phyloP scores from a whole-genome alignment of 2,329 filamentous ascomycete species.

The Claviceps sp. region DNA sequence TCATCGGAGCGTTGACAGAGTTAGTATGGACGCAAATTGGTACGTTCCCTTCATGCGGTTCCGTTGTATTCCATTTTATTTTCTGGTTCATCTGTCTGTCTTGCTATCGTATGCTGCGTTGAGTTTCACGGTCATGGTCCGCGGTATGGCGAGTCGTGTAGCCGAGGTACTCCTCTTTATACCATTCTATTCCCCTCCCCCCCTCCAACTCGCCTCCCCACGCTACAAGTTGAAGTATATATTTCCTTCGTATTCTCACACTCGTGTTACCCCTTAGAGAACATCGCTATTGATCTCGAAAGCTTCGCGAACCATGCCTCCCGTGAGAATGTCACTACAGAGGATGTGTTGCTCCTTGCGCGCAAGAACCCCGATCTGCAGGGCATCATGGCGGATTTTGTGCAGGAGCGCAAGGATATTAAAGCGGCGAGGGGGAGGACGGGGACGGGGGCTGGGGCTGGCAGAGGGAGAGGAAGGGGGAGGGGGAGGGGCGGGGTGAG shows the following conservation, averaged over 20 bases:
- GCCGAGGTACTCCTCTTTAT: no score
- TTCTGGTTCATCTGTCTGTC: background rate
- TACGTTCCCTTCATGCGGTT: conserved; percentile 26
- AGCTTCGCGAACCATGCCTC: conserved; percentile 61
- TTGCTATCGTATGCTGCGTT: background rate
- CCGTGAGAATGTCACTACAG: conserved; percentile 63
- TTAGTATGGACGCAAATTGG: conserved; percentile 80
- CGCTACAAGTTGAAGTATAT: no score
- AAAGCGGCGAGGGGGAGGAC: conserved; percentile 20
- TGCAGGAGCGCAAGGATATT: conserved; percentile 41
- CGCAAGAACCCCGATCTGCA: conserved; percentile 78
- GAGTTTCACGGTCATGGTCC: no score
- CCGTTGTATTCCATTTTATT: background rate
- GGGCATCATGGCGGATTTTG: conserved; percentile 55
- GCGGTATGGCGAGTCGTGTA: no score
- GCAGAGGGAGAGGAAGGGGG: background rate
- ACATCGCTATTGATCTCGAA: conserved; percentile 43
- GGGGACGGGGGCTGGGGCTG: conserved; percentile 9
- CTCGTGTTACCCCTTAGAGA: conserved; percentile 26
- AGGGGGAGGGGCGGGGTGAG: background rate
- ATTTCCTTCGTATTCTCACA: background rate
- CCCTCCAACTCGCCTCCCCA: no score
- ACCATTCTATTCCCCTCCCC: no score
- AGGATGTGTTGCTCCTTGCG: conserved; percentile 79
- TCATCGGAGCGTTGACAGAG: conserved; percentile 76